These are phyloP conservation scores for Talaromyces stipitatus DNA, from an alignment of 495 filamentous ascomycete species.

Conservation along the genomic window DNA sequence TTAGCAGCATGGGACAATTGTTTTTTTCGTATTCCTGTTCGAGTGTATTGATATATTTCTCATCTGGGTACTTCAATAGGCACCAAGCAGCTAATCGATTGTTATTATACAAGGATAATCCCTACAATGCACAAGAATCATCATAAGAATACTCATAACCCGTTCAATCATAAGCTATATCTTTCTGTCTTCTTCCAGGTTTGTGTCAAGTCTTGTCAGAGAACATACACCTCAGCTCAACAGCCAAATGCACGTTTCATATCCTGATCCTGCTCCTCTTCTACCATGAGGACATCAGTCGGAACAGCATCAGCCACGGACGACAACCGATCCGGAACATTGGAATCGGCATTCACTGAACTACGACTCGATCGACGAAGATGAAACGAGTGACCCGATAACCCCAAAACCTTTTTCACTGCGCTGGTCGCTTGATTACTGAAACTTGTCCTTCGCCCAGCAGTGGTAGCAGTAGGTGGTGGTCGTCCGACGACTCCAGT, in stretches of 20 bases:
- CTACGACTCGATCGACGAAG: constrained; percentile 25
- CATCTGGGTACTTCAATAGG: no score
- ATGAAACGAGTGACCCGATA: constrained; percentile 34
- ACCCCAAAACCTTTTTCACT: constrained; percentile 37
- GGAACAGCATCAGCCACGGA: neutral
- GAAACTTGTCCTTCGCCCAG: constrained; percentile 5
- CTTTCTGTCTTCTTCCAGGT: neutral
- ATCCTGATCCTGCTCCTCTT: neutral
- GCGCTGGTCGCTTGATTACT: constrained; percentile 31
- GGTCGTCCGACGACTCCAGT: constrained; percentile 2
- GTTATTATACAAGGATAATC: neutral
- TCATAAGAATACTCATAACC: neutral
- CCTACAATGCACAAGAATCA: neutral
- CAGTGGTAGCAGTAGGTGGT: constrained; percentile 2
- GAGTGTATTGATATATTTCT: neutral
- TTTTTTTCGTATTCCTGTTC: neutral
- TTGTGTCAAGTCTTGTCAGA: neutral
- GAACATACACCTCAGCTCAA: neutral
- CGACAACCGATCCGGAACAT: neutral
- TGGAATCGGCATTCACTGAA: neutral
- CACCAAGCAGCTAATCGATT: neutral
- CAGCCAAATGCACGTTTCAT: neutral
- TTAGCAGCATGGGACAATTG: no score
- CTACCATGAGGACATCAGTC: neutral
- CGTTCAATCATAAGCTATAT: neutral